A percentile compares a stretch with the other conserved stretches of the same genome.
Evolutionary conservation across 257 asterid species (phyloP).

Genomic region (Forsythia viridissima): DNA sequence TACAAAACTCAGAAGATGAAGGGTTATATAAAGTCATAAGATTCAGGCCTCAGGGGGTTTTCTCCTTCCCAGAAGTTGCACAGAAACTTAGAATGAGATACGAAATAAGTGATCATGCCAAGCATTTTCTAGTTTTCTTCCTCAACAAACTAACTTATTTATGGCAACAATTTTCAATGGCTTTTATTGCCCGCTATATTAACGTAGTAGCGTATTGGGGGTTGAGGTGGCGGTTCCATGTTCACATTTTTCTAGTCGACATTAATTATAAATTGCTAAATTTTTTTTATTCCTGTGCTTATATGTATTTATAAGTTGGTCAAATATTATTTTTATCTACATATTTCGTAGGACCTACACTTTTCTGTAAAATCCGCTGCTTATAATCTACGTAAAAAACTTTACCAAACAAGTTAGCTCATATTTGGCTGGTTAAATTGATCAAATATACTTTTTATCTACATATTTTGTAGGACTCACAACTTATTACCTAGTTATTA

Average conservation of each 20-base stretch:
- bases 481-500: too few species aligned
- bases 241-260: not conserved
- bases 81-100: constrained; percentile 28
- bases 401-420: too few species aligned
- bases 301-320: too few species aligned
- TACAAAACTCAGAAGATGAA: not conserved
- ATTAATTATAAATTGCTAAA: too few species aligned
- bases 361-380: too few species aligned
- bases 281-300: too few species aligned
- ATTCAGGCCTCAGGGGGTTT: constrained; percentile 20
- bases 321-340: too few species aligned
- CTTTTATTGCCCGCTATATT: constrained; percentile 18
- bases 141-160: not conserved
- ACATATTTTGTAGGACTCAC: too few species aligned
- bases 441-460: too few species aligned
- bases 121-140: constrained; percentile 22
- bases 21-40: constrained; percentile 1
- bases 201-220: not conserved
- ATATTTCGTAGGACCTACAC: too few species aligned
- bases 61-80: constrained; percentile 42
- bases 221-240: not conserved
- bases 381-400: too few species aligned
- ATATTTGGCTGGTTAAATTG: too few species aligned
- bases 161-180: constrained; percentile 24
- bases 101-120: constrained; percentile 24